Conservation (phyloP, 805 yeast genomes). For the Dipodascus geniculatus region DNA sequence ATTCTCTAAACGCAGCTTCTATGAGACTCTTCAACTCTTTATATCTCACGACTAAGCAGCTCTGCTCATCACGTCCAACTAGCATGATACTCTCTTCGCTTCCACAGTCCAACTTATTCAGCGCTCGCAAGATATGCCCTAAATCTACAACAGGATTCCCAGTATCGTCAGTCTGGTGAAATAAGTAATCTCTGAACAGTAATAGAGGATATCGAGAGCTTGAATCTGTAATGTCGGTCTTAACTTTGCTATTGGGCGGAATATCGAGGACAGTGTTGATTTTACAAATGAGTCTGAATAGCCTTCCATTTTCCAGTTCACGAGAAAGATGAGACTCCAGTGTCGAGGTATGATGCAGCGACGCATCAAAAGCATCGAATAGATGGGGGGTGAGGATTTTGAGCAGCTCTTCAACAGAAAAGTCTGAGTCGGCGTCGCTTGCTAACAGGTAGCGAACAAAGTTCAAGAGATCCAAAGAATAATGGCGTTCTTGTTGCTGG, state of each 20-base stretch:
- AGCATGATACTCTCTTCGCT: conserved; percentile 71
- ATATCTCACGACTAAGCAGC: conserved; percentile 73
- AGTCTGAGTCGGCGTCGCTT: not conserved
- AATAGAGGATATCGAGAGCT: conserved; percentile 65
- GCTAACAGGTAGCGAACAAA: conserved; percentile 15
- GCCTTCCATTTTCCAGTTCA: conserved; percentile 81
- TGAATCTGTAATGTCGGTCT: conserved; percentile 54
- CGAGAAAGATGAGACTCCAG: conserved; percentile 34
- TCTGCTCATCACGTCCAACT: conserved; percentile 75
- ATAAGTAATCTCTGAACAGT: conserved; percentile 72
- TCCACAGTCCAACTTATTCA: conserved; percentile 90
- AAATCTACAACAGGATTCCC: conserved; percentile 75
- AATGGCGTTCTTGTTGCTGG: conserved; percentile 7
- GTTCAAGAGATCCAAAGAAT: conserved; percentile 10
- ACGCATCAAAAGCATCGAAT: conserved; percentile 15
- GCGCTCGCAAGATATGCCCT: conserved; percentile 62
- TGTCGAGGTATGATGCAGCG: conserved; percentile 15
- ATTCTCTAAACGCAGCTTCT: conserved; percentile 53
- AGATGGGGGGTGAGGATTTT: conserved; percentile 18
- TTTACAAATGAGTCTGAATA: conserved; percentile 73
- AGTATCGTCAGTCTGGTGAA: conserved; percentile 67
- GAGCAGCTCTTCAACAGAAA: conserved; percentile 5
- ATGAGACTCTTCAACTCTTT: conserved; percentile 64
- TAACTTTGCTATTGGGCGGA: conserved; percentile 55
- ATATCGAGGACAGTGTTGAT: conserved; percentile 55